Percentiles rank a stretch among this genome's conserved stretches.
These are phyloP conservation scores for Lichtheimia corymbifera DNA, from an alignment of 371 early-diverging fungal genomes.

Conservation along the genomic window DNA sequence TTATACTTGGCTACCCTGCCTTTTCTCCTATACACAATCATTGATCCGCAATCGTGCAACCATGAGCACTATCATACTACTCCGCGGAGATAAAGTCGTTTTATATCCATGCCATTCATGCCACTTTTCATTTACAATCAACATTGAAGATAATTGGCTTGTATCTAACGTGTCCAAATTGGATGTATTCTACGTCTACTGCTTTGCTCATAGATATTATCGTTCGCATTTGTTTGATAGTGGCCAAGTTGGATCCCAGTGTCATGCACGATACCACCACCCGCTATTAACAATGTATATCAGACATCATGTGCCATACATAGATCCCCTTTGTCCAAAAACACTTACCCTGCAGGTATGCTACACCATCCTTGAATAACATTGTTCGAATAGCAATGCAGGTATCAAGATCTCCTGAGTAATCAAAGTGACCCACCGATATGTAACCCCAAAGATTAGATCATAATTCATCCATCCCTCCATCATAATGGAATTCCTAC, in stretches of 20 bases:
- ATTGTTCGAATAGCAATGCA: constrained; percentile 97
- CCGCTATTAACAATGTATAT: constrained; percentile 33
- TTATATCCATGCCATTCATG: too few relatives aligned
- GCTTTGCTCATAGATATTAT: constrained; percentile 39
- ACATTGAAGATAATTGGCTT: too few relatives aligned
- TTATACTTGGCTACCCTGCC: too few relatives aligned
- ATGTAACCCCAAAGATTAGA: constrained; percentile 5
- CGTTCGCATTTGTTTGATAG: constrained; percentile 83
- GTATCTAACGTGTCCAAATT: too few relatives aligned
- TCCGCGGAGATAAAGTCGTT: too few relatives aligned
- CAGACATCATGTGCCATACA: neutral
- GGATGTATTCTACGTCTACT: constrained; percentile 1
- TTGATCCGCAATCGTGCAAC: too few relatives aligned
- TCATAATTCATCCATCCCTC: neutral
- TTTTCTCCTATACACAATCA: too few relatives aligned
- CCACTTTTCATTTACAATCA: too few relatives aligned
- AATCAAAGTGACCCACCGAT: constrained; percentile 93
- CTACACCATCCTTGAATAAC: constrained; percentile 94
- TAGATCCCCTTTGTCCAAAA: neutral
- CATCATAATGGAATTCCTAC: constrained; percentile 14
- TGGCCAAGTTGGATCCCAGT: constrained; percentile 88
- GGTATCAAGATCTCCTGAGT: constrained; percentile 91
- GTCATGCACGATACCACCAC: constrained; percentile 93
- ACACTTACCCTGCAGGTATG: constrained; percentile 79
- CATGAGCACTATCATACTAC: too few relatives aligned